A percentile compares a stretch with the other conserved stretches of the same genome.
phyloP scores from a whole-genome alignment of 257 asterid species.

The Capsicum chinense region DNA sequence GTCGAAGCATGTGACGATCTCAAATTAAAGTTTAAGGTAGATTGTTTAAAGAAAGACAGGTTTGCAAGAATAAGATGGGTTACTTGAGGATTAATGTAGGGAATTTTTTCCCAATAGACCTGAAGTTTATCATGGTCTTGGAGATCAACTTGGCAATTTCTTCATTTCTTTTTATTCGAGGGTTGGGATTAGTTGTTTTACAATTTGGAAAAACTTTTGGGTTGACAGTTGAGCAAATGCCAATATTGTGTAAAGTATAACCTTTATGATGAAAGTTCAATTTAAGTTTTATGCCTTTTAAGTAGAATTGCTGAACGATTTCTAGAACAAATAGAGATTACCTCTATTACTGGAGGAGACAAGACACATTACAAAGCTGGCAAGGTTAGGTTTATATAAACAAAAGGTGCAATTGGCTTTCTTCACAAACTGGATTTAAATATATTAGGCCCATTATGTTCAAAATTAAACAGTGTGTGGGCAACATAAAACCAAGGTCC shows the following conservation, averaged over 20 bases:
- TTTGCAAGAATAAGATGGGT: conserved; percentile 66
- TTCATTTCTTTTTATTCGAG: conserved; percentile 40
- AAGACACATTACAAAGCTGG: background rate
- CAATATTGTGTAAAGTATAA: background rate
- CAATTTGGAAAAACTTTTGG: conserved; percentile 44
- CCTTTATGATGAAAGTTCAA: background rate
- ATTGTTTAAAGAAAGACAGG: conserved; percentile 51
- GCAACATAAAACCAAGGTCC: background rate
- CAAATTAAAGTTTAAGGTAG: conserved; percentile 50
- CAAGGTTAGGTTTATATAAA: background rate
- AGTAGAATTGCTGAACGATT: background rate
- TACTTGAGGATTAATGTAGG: conserved; percentile 50
- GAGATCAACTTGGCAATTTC: conserved; percentile 58
- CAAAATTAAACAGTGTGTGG: background rate
- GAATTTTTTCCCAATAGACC: conserved; percentile 35
- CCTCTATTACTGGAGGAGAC: background rate
- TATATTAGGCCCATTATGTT: background rate
- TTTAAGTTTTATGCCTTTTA: background rate
- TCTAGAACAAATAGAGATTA: background rate
- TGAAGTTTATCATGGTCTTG: conserved; percentile 47
- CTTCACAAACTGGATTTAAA: background rate
- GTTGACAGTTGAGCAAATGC: conserved; percentile 48
- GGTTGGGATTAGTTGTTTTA: conserved; percentile 45
- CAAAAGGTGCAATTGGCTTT: background rate
- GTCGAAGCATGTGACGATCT: background rate